phyloP scores from a whole-genome alignment of 73 alveolate genomes.

The Tetrahymena thermophila region DNA sequence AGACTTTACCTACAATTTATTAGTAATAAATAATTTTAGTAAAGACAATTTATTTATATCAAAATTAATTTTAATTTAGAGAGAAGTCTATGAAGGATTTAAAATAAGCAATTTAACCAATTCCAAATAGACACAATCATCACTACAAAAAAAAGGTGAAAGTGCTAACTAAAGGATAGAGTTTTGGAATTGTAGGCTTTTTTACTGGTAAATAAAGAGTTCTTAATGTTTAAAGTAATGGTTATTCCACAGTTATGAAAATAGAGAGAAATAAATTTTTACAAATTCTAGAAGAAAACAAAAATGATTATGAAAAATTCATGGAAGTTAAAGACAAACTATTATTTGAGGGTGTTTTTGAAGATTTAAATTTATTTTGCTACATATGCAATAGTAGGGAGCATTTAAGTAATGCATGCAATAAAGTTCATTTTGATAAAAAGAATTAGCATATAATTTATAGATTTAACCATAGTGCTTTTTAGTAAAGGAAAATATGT shows the following conservation, averaged over 20 bases:
- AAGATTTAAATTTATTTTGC: neutral
- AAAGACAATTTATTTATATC: too few species aligned
- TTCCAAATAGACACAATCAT: neutral
- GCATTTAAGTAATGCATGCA: neutral
- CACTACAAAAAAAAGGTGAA: neutral
- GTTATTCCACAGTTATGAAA: neutral
- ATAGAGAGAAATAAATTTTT: neutral
- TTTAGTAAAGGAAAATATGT: neutral
- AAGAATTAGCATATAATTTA: neutral
- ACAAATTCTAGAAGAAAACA: neutral
- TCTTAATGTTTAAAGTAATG: neutral
- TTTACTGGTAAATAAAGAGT: neutral
- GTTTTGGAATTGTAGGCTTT: neutral
- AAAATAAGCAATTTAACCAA: neutral
- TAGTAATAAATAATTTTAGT: too few species aligned
- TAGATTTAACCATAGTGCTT: neutral
- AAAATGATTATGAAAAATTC: neutral
- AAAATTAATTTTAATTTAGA: neutral
- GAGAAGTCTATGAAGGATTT: neutral
- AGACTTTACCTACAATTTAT: neutral
- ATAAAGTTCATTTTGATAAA: neutral
- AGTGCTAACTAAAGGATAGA: neutral
- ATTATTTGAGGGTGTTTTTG: neutral
- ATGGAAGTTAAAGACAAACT: neutral
- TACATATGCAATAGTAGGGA: neutral